Conservation (phyloP, 2,329 filamentous ascomycete genomes). For the Didymella keratinophila region DNA sequence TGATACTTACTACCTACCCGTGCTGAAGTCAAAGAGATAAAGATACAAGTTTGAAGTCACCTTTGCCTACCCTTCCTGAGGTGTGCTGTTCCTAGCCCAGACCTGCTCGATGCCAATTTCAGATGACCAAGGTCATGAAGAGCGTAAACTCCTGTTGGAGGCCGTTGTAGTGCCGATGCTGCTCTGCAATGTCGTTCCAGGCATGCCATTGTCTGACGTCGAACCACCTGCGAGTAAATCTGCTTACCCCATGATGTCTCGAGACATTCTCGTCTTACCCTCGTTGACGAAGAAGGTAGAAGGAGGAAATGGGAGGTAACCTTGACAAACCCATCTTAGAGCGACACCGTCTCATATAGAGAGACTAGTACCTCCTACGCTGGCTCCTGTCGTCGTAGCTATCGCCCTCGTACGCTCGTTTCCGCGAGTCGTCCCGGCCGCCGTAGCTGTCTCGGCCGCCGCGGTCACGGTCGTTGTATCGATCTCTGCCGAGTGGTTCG, state of each 20-base stretch:
- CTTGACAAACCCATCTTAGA: slow-evolving; percentile 49
- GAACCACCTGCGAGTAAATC: slow-evolving; percentile 10
- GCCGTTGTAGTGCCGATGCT: background rate
- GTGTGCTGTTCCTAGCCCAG: background rate
- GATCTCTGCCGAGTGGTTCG: slow-evolving; percentile 75
- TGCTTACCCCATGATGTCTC: slow-evolving; percentile 38
- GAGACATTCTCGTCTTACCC: slow-evolving; percentile 45
- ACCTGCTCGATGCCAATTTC: background rate
- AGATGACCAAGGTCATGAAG: background rate
- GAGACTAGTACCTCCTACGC: slow-evolving; percentile 65
- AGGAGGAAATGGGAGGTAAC: slow-evolving; percentile 46
- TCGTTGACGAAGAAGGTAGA: slow-evolving; percentile 44
- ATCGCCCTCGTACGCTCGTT: slow-evolving; percentile 74
- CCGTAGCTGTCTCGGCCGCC: slow-evolving; percentile 47
- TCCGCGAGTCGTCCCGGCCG: slow-evolving; percentile 53
- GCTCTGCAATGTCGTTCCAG: background rate
- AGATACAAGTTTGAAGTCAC: slow-evolving; percentile 31
- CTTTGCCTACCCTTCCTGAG: slow-evolving; percentile 33
- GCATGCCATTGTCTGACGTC: background rate
- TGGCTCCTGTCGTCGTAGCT: slow-evolving; percentile 77
- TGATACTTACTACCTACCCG: slow-evolving; percentile 40
- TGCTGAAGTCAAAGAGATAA: slow-evolving; percentile 5
- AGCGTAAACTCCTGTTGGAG: background rate
- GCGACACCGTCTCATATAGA: slow-evolving; percentile 4
- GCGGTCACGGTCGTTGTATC: slow-evolving; percentile 51